These are phyloP conservation scores for Penicillium cataractarum DNA, from an alignment of 495 filamentous ascomycete genomes.

Conservation along the genomic window DNA sequence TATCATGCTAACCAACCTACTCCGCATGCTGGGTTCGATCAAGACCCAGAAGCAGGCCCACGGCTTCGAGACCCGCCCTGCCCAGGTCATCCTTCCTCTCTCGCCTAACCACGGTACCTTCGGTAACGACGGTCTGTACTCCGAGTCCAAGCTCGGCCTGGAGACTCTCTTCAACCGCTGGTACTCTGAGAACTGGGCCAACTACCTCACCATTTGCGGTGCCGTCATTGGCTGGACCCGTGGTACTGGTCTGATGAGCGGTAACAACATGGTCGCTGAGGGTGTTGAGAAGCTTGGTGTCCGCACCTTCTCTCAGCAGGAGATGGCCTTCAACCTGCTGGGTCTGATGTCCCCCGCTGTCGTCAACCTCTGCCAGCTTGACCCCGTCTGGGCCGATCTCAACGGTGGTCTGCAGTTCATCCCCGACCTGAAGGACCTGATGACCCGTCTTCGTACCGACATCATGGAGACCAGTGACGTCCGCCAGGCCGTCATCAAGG, in stretches of 20 bases:
- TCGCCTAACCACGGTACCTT: constrained; percentile 99
- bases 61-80: constrained; percentile 92
- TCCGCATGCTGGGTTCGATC: constrained; percentile 86
- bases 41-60: constrained; percentile 85
- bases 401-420: constrained; percentile 98
- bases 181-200: constrained; percentile 96
- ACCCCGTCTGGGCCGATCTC: constrained; percentile 95
- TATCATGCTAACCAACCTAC: constrained; percentile 97
- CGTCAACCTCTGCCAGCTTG: constrained; percentile 92
- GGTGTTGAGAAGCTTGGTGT: constrained; percentile 96
- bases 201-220: constrained; percentile 98
- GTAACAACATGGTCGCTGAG: constrained; percentile 97
- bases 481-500: constrained; percentile 89
- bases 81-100: constrained; percentile 92
- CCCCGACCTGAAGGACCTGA: constrained; percentile 91
- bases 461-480: constrained; percentile 95
- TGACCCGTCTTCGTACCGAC: constrained; percentile 85
- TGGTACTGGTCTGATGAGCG: constrained; percentile 96
- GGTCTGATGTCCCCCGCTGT: constrained; percentile 94
- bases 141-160: constrained; percentile 94
- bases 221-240: constrained; percentile 99
- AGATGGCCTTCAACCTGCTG: constrained; percentile 99
- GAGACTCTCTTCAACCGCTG: constrained; percentile 99
- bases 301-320: constrained; percentile 97
- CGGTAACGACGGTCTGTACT: constrained; percentile 96